Evolutionary conservation across 164 flowering plant genomes (phyloP).

Genomic region (Amborella trichopoda): DNA sequence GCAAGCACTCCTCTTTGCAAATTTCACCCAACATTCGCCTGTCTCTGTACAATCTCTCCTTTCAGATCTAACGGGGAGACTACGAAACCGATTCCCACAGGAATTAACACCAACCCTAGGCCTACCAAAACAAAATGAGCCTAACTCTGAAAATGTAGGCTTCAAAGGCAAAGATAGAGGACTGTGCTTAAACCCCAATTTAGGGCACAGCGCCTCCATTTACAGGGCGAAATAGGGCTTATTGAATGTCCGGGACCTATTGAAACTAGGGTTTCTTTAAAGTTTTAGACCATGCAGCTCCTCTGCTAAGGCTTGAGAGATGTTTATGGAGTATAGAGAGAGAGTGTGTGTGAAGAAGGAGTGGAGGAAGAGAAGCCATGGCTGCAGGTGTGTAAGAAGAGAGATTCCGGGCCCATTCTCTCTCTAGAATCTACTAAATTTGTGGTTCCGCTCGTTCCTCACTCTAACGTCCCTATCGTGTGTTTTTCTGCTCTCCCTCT

Average conservation of each 20-base stretch:
- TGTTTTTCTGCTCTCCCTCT: too few species aligned
- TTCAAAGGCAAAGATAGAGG: slow-evolving; percentile 11
- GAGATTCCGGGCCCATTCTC: too few species aligned
- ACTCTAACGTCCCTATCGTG: too few species aligned
- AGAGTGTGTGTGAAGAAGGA: slow-evolving; percentile 1
- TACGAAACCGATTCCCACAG: not conserved
- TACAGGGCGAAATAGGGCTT: not conserved
- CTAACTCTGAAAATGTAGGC: slow-evolving; percentile 10
- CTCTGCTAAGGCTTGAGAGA: not conserved
- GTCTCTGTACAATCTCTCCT: not conserved
- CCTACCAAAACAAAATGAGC: slow-evolving; percentile 2
- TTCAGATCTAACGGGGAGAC: not conserved
- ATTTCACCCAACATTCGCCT: slow-evolving; percentile 9
- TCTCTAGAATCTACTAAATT: too few species aligned
- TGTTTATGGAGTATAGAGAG: too few species aligned
- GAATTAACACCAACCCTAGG: not conserved
- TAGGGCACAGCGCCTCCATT: slow-evolving; percentile 30
- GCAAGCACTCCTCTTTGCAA: slow-evolving; percentile 27
- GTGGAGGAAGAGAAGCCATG: not conserved
- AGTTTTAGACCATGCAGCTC: not conserved
- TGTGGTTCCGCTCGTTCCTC: too few species aligned
- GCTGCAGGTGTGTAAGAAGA: too few species aligned
- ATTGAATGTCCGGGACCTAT: not conserved
- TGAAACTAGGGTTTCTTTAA: too few species aligned
- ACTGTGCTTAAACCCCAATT: slow-evolving; percentile 12